Evolutionary conservation across 164 flowering plant genomes (phyloP), one percentile per base, ranked within the genome.

Genomic region (Taxillus chinensis): DNA sequence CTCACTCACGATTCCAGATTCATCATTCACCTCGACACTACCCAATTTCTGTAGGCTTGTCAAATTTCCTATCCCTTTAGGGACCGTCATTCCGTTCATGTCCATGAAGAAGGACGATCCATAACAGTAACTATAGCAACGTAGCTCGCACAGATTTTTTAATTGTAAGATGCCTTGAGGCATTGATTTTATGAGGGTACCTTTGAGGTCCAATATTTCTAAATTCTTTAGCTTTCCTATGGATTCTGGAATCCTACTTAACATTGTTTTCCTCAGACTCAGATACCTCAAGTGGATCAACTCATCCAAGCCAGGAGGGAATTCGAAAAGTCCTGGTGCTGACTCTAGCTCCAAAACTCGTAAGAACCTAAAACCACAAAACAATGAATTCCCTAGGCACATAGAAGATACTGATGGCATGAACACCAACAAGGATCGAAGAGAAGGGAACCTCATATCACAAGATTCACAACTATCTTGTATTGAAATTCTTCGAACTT

Each of bases 201-300:
- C 55, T 53, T 68, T 74, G 8, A 78, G 70, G 60, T 79, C 77
- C 60, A 79, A 59, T 3, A 64, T 73, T 60, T 76, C 66, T 4
- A 79, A 56, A 51, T 70, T 64, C 37, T 45, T 39, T 0, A 79
- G 76, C 55, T 61, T 76, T 16, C 69, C 68, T 38, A 70, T 70
- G 11, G 74, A 63, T n/a, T 59, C 68, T 41, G 74, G 81, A 39
- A 78, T 56, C 59, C 16, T 10, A 16, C 61, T 68, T 43, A 78
- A 51, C 51, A 53, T 55, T 3, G 76, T 78, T 0, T 51, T n/a
- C 38, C 71, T 72, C 39, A 74, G 9, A 43, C 71, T 71, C 10
- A 72, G 45, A 40, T 65, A 70, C 37, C 67, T 70, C 50, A 78
- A 51, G 59, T 64, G 72, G 12, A 59, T 57, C 12, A 74, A 39